Base-by-base conservation (phyloP, 805 yeast species). In the Sugiyamaella qingdaonensis region DNA sequence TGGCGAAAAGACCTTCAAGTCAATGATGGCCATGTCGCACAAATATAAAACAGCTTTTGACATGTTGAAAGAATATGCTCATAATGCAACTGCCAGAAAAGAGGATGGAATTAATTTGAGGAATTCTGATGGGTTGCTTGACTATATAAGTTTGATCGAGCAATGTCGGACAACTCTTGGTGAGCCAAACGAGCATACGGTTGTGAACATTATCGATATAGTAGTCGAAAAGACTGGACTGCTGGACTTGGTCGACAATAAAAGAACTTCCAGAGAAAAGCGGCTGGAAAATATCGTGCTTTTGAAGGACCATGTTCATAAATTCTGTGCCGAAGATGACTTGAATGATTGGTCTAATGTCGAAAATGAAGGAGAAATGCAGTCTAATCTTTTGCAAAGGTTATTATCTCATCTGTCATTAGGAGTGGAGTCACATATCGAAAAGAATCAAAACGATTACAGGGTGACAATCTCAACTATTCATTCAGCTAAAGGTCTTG, bases 401-500 rank as follows among this genome's bases (percentile, higher is more conserved):
- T 57, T 60, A 24, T 50, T 64, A 16, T 42, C 44, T 2, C 31
- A 54, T 7, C 53, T 61, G 57, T 44, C 66, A 0, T 54, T 66
- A 9, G 55, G 57, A 2, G 51, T 58, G 1, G 58, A 57, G 14
- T 10, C 37, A 27, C 27, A 34, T n/a, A 27, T 29, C 14, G 46
- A 19, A 3, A 34, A 49, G 2, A 43, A 52, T 2, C 51, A 48
- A 2, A 33, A 10, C 1, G 31, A 29, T 16, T 51, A 55, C 1
- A 61, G 60, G n/a, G 76, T 81, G 0, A 69, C 78, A 0, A 69
- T 92, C 0, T 85, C 95, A 0, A 94, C 98, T 0, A 85, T 92
- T 10, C 99, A 92, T 65, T 88, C 90, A 0, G 82, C 97, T 1
- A 92, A 92, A 66, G 99, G 99, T 0, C 73, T 91, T 1, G 99